Conservation (phyloP, 768 basidiomycete genomes). For the Lactarius deliciosus region DNA sequence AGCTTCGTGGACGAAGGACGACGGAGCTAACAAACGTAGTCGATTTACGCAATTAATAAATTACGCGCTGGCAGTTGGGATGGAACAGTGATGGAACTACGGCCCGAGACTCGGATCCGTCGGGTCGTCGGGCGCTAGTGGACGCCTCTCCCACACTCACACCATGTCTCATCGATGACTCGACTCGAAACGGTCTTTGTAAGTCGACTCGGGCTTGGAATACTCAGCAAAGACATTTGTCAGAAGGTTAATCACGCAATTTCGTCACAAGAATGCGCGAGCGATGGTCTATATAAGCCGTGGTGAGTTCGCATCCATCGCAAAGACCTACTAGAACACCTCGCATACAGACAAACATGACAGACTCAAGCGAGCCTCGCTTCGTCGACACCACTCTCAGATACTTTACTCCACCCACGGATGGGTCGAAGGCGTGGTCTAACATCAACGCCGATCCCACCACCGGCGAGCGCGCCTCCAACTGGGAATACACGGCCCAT, state of each 20-base stretch:
- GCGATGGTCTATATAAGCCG: neutral
- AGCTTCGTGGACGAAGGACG: no score
- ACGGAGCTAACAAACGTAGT: no score
- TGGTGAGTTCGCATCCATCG: neutral
- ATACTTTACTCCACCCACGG: conserved; percentile 32
- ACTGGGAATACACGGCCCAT: conserved; percentile 38
- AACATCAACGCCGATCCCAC: conserved; percentile 32
- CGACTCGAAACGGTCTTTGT: no score
- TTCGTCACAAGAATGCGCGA: neutral
- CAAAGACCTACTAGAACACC: neutral
- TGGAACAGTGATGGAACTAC: no score
- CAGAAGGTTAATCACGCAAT: neutral
- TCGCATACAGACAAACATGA: neutral
- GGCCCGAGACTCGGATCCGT: no score
- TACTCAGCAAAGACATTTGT: neutral
- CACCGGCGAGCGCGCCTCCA: conserved; percentile 38
- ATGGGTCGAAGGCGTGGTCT: conserved; percentile 35
- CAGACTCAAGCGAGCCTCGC: conserved; percentile 15
- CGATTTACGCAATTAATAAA: no score
- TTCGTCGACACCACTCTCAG: conserved; percentile 24
- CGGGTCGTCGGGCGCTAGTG: no score
- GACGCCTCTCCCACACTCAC: no score
- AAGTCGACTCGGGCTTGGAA: no score
- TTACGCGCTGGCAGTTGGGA: no score
- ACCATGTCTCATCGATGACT: no score